A percentile compares a stretch with the other conserved stretches of the same genome.
Evolutionary conservation across 495 filamentous ascomycete species (phyloP).

Genomic region (Penicillium argentinense): DNA sequence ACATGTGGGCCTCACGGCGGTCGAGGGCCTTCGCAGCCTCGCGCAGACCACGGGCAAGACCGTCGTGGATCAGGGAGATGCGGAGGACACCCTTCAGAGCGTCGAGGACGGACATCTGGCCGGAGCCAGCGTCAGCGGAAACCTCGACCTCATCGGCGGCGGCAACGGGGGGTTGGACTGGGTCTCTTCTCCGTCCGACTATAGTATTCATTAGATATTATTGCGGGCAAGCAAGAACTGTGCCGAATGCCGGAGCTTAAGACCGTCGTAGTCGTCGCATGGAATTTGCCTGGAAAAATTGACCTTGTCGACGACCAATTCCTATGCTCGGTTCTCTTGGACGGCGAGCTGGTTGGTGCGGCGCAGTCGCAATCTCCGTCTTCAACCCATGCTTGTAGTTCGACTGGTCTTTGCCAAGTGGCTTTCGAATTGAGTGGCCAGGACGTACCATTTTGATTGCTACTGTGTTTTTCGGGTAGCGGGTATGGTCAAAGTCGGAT

Average conservation of each 20-base stretch:
- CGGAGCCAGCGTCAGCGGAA: conserved; percentile 74
- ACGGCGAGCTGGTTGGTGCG: neutral
- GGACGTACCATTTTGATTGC: conserved; percentile 45
- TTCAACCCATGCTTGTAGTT: conserved; percentile 12
- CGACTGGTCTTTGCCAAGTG: conserved; percentile 3
- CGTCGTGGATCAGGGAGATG: conserved; percentile 98
- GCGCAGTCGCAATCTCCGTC: neutral
- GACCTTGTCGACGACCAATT: neutral
- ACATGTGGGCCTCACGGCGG: conserved; percentile 98
- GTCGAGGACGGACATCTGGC: conserved; percentile 96
- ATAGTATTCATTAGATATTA: neutral
- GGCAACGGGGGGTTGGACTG: conserved; percentile 65
- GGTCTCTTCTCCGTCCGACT: conserved; percentile 90
- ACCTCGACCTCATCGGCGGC: conserved; percentile 90
- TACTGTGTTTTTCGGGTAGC: conserved; percentile 20
- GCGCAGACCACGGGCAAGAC: conserved; percentile 94
- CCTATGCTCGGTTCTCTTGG: neutral
- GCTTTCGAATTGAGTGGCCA: neutral
- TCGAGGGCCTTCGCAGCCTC: conserved; percentile 98
- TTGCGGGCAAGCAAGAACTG: neutral
- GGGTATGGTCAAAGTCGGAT: conserved; percentile 51
- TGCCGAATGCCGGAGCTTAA: neutral
- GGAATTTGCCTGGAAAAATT: neutral
- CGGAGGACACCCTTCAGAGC: conserved; percentile 96
- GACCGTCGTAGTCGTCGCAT: neutral